Conservation (phyloP, 2,329 filamentous ascomycete genomes). For the Aspergillus sp. region DNA sequence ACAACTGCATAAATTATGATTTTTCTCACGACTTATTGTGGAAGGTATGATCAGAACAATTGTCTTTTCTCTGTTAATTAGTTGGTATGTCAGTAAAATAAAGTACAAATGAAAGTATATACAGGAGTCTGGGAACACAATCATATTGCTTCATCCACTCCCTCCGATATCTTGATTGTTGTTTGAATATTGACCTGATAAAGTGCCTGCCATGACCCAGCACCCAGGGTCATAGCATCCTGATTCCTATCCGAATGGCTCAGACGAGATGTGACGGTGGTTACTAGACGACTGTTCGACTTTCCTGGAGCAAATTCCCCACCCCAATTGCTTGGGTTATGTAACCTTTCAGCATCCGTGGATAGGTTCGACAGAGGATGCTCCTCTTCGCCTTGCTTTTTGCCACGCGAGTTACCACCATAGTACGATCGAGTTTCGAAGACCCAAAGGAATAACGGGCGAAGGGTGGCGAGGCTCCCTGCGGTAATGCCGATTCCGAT, state of each 20-base stretch:
- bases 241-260: neutral
- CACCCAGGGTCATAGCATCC: neutral
- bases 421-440: conserved; percentile 6
- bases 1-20: too few relatives aligned
- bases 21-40: too few relatives aligned
- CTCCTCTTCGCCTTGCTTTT: neutral
- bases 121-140: neutral
- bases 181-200: conserved; percentile 6
- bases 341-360: neutral
- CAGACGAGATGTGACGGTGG: neutral
- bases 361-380: conserved; percentile 3
- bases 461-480: conserved; percentile 40
- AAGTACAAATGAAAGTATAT: neutral
- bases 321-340: conserved; percentile 8
- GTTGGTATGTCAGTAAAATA: neutral
- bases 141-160: neutral
- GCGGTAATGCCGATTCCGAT: conserved; percentile 42
- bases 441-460: conserved; percentile 45
- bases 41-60: too few relatives aligned
- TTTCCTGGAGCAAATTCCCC: neutral
- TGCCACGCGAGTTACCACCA: neutral
- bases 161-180: conserved; percentile 4
- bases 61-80: neutral
- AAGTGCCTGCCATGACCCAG: neutral
- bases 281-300: neutral